These are phyloP conservation scores for Geotrichum phurueaensis DNA, from an alignment of 1,139 yeast genomes.

Conservation along the genomic window DNA sequence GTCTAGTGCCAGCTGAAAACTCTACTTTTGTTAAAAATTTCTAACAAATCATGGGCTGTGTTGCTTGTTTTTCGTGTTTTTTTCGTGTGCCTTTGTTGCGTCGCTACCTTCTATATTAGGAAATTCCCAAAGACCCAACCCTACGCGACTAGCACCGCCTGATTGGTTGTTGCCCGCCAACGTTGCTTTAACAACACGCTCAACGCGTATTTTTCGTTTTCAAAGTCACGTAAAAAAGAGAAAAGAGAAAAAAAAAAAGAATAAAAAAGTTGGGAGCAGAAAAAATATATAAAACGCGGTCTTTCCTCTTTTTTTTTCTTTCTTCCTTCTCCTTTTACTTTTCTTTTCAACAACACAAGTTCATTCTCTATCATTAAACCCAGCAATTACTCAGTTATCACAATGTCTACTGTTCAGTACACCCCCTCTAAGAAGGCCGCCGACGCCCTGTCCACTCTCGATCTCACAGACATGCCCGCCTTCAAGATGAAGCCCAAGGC, in stretches of 20 bases:
- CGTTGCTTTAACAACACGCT: neutral
- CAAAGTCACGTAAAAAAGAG: neutral
- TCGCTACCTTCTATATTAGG: neutral
- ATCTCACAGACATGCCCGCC: conserved; percentile 26
- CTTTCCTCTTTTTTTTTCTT: neutral
- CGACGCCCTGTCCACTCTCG: conserved; percentile 32
- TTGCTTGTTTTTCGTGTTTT: neutral
- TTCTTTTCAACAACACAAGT: neutral
- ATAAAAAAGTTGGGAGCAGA: neutral
- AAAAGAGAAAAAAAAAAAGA: neutral
- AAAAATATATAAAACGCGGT: neutral
- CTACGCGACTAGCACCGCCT: neutral
- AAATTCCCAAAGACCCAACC: neutral
- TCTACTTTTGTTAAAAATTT: neutral
- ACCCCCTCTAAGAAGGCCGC: conserved; percentile 40
- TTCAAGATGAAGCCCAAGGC: conserved; percentile 25
- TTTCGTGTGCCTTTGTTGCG: neutral
- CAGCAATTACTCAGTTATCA: conserved; percentile 1
- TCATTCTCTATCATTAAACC: neutral
- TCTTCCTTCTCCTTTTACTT: neutral
- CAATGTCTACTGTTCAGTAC: conserved; percentile 27
- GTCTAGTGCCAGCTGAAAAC: neutral
- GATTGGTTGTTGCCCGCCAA: neutral
- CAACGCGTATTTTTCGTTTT: neutral
- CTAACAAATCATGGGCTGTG: neutral